Conservation (phyloP, 2,329 filamentous ascomycete genomes). For the Geosmithia putterillii region DNA sequence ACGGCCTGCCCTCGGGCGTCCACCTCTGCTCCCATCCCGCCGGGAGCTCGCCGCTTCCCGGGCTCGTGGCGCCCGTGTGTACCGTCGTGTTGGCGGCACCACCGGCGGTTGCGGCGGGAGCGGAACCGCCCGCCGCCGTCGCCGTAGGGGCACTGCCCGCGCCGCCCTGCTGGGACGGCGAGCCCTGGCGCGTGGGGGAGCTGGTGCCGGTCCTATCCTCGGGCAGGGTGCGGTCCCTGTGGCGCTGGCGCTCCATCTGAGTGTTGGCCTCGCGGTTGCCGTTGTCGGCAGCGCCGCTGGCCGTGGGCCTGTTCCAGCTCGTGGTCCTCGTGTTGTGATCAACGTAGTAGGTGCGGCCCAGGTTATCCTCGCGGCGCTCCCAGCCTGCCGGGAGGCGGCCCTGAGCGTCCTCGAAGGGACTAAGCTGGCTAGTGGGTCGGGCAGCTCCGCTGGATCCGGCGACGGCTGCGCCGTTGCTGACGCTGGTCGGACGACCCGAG, state of each 20-base stretch:
- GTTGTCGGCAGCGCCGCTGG: constrained; percentile 58
- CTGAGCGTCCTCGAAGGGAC: constrained; percentile 93
- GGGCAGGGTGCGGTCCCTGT: constrained; percentile 90
- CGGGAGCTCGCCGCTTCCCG: constrained; percentile 87
- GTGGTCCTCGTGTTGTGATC: constrained; percentile 96
- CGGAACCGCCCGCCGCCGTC: neutral
- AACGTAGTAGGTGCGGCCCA: constrained; percentile 94
- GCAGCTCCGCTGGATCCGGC: constrained; percentile 17
- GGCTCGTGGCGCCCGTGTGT: constrained; percentile 85
- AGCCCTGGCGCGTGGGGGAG: constrained; percentile 62
- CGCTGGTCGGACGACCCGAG: constrained; percentile 34
- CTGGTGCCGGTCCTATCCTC: constrained; percentile 91
- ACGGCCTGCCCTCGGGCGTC: constrained; percentile 87
- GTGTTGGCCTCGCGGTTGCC: constrained; percentile 79
- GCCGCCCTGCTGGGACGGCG: constrained; percentile 20
- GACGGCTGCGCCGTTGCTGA: constrained; percentile 18
- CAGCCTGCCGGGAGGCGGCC: constrained; percentile 85
- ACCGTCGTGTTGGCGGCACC: constrained; percentile 52
- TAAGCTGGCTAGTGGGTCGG: constrained; percentile 41
- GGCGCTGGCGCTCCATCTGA: constrained; percentile 81
- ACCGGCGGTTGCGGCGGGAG: constrained; percentile 15
- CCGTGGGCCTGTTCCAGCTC: constrained; percentile 85
- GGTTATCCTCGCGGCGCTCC: constrained; percentile 90
- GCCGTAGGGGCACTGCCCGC: constrained; percentile 10
- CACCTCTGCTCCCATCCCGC: constrained; percentile 93